Evolutionary conservation across 2,329 filamentous ascomycete species (phyloP).

Genomic region (Madurella mycetomatis): DNA sequence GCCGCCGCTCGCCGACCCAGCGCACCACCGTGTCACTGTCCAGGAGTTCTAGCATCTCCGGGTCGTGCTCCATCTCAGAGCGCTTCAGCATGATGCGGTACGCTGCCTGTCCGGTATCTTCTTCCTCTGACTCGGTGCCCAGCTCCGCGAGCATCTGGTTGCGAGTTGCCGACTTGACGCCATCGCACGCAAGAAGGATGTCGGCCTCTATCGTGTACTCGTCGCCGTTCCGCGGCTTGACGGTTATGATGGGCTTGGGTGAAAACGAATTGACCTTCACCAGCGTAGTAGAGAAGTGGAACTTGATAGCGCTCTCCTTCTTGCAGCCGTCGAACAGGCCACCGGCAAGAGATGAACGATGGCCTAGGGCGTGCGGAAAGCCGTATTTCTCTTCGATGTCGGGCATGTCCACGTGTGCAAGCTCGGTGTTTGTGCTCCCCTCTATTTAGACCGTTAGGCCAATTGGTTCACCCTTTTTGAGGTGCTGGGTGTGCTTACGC

Average conservation of each 20-base stretch:
- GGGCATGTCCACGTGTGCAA: slow-evolving; percentile 64
- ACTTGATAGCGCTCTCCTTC: slow-evolving; percentile 56
- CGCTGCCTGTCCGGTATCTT: slow-evolving; percentile 70
- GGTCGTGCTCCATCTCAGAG: slow-evolving; percentile 60
- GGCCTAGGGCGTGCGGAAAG: slow-evolving; percentile 76
- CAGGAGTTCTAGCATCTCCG: slow-evolving; percentile 63
- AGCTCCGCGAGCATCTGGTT: slow-evolving; percentile 51
- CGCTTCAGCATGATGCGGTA: slow-evolving; percentile 75
- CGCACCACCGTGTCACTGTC: slow-evolving; percentile 64
- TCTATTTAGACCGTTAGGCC: slow-evolving; percentile 36
- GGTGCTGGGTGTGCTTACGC: slow-evolving; percentile 37
- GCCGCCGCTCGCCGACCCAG: slow-evolving; percentile 71
- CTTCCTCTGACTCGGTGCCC: slow-evolving; percentile 49
- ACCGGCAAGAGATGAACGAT: slow-evolving; percentile 66
- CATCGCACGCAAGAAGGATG: slow-evolving; percentile 51
- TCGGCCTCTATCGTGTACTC: slow-evolving; percentile 51
- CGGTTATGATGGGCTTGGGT: slow-evolving; percentile 56
- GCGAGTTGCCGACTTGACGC: slow-evolving; percentile 50
- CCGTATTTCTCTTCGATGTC: slow-evolving; percentile 65
- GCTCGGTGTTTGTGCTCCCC: slow-evolving; percentile 63
- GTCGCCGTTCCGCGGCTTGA: slow-evolving; percentile 52
- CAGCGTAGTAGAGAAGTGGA: slow-evolving; percentile 60
- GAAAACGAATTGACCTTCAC: slow-evolving; percentile 54
- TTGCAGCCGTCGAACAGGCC: slow-evolving; percentile 68
- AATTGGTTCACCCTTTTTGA: background rate